phyloP scores from a whole-genome alignment of 768 basidiomycete genomes.

The Tephrocybe rancida region DNA sequence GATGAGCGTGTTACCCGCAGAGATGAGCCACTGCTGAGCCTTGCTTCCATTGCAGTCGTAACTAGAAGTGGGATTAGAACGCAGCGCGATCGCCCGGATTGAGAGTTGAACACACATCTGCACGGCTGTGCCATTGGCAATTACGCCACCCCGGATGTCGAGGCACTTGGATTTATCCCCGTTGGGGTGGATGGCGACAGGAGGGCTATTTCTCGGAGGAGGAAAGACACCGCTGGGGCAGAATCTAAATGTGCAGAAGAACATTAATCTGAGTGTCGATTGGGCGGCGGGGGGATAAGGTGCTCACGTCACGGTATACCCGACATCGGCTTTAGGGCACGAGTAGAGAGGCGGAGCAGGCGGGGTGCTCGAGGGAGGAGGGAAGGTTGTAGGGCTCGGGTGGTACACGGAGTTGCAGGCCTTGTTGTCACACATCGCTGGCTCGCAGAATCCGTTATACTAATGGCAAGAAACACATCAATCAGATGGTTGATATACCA shows the following conservation, averaged over 20 bases:
- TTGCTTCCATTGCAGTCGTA: constrained; percentile 35
- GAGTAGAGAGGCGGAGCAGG: constrained; percentile 20
- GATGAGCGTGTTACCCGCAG: constrained; percentile 28
- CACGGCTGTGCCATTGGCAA: constrained; percentile 28
- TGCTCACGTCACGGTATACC: constrained; percentile 26
- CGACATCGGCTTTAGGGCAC: constrained; percentile 20
- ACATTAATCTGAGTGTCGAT: too few relatives aligned
- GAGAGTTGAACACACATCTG: constrained; percentile 24
- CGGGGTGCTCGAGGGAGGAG: constrained; percentile 16
- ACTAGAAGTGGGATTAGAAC: too few relatives aligned
- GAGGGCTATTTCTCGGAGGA: constrained; percentile 10
- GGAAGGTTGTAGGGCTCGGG: constrained; percentile 24
- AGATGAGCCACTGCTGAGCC: constrained; percentile 34
- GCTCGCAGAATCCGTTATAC: constrained; percentile 23
- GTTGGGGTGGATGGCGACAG: constrained; percentile 27
- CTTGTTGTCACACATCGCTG: constrained; percentile 20
- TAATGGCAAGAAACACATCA: constrained; percentile 1
- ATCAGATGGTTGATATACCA: not conserved
- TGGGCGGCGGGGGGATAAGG: too few relatives aligned
- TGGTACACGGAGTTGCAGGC: constrained; percentile 20
- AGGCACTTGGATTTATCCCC: constrained; percentile 27
- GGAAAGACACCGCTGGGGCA: constrained; percentile 22
- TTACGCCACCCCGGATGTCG: constrained; percentile 25
- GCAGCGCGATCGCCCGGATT: too few relatives aligned
- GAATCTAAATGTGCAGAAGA: constrained; percentile 16